These are phyloP conservation scores for Trichomonas vaginalis DNA, from an alignment of 208 protist genomes.

Conservation along the genomic window DNA sequence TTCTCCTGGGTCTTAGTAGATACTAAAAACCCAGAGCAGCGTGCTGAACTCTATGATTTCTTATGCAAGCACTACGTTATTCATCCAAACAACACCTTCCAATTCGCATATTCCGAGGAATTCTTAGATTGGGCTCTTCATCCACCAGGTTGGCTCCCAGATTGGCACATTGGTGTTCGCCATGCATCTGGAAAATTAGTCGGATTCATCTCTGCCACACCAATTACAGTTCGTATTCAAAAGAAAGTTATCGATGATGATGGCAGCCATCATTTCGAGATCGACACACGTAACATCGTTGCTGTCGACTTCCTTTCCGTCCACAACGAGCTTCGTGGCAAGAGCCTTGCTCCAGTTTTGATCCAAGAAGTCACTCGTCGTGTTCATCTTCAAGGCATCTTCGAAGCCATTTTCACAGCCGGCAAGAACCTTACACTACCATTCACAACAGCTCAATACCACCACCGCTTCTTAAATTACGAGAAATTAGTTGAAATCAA, in stretches of 20 bases:
- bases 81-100: slow-evolving; percentile 90
- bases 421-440: slow-evolving; percentile 80
- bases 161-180: slow-evolving; percentile 90
- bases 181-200: slow-evolving; percentile 58
- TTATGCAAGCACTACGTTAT: slow-evolving; percentile 96
- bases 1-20: not conserved
- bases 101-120: slow-evolving; percentile 91
- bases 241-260: no score
- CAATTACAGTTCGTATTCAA: slow-evolving; percentile 46
- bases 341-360: slow-evolving; percentile 85
- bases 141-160: slow-evolving; percentile 67
- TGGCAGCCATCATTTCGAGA: no score
- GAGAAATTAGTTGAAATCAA: slow-evolving; percentile 11
- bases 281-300: slow-evolving; percentile 51
- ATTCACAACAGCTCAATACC: slow-evolving; percentile 49
- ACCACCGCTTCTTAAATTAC: not conserved
- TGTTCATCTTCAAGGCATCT: slow-evolving; percentile 68
- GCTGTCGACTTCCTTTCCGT: slow-evolving; percentile 99
- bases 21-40: not conserved
- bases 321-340: slow-evolving; percentile 84
- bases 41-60: slow-evolving; percentile 45
- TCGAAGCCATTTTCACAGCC: slow-evolving; percentile 83
- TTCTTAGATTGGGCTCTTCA: slow-evolving; percentile 87
- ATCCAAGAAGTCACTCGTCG: slow-evolving; percentile 95
- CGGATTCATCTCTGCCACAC: slow-evolving; percentile 87